Percentiles rank a stretch among this genome's conserved stretches.
Evolutionary conservation across 805 yeast genomes (phyloP).

Genomic region (Wickerhamomyces sydowiorum): DNA sequence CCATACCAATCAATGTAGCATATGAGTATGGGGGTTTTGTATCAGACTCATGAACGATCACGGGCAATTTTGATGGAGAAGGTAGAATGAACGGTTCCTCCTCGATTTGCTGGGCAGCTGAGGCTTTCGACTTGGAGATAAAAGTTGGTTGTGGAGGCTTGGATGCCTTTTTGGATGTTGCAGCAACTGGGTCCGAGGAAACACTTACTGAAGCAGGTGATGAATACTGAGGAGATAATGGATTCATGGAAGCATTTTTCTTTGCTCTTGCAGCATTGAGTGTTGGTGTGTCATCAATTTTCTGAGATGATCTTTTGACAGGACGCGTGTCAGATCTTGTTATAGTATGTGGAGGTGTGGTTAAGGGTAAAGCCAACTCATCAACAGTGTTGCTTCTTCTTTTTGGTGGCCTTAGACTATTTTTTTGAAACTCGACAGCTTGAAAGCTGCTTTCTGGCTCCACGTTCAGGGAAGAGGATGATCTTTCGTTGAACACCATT

Average conservation of each 20-base stretch:
- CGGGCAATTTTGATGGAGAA: slow-evolving; percentile 20
- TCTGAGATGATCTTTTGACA: slow-evolving; percentile 5
- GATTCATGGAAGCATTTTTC: slow-evolving; percentile 10
- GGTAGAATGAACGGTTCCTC: slow-evolving; percentile 12
- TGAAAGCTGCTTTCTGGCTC: not conserved
- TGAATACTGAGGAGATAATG: slow-evolving; percentile 23
- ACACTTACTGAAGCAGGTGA: slow-evolving; percentile 15
- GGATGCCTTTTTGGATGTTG: slow-evolving; percentile 2
- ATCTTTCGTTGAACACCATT: not conserved
- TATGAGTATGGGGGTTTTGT: slow-evolving; percentile 89
- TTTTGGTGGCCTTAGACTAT: slow-evolving; percentile 2
- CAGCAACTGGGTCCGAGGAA: not conserved
- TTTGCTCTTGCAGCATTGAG: slow-evolving; percentile 14
- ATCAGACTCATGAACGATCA: slow-evolving; percentile 13
- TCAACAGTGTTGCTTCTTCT: slow-evolving; percentile 9
- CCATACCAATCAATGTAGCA: slow-evolving; percentile 91
- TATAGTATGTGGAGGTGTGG: slow-evolving; percentile 24
- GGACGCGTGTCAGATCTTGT: slow-evolving; percentile 13
- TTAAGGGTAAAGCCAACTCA: slow-evolving; percentile 14
- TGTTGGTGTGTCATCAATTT: slow-evolving; percentile 21
- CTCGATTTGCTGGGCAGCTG: not conserved
- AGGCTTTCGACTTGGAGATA: slow-evolving; percentile 9
- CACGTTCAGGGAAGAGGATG: not conserved
- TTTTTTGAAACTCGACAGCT: not conserved
- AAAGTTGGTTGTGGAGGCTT: slow-evolving; percentile 22